phyloP scores from a whole-genome alignment of 2,329 filamentous ascomycete species.

The Trichoderma aggressivum region DNA sequence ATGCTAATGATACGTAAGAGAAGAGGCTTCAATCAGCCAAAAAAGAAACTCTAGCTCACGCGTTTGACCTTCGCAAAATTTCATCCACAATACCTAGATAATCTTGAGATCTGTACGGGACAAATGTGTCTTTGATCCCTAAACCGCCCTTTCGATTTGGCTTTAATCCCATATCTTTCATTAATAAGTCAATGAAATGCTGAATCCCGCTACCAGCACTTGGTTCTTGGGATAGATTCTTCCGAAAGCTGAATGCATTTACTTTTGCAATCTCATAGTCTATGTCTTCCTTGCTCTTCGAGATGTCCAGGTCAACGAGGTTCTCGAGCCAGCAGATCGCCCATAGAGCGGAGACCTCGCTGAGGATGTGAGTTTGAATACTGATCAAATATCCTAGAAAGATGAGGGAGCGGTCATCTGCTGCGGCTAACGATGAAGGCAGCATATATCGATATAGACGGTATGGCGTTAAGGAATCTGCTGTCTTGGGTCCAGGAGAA shows the following conservation, averaged over 20 bases:
- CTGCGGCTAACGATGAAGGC: neutral
- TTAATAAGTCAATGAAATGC: neutral
- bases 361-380: neutral
- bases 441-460: conserved; percentile 1
- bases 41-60: neutral
- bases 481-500: neutral
- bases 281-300: neutral
- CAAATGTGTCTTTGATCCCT: neutral
- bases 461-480: neutral
- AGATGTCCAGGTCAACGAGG: neutral
- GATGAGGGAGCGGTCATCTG: neutral
- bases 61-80: neutral
- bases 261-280: neutral
- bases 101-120: neutral
- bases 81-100: conserved; percentile 4
- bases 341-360: conserved; percentile 1
- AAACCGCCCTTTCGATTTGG: neutral
- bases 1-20: neutral
- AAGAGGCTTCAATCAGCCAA: neutral
- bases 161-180: conserved; percentile 1
- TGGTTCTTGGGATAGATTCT: neutral
- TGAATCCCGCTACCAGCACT: neutral
- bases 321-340: conserved; percentile 4
- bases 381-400: neutral
- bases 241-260: neutral